Evolutionary conservation across 345 rosid species (phyloP).

Genomic region (Anacardium occidentale): DNA sequence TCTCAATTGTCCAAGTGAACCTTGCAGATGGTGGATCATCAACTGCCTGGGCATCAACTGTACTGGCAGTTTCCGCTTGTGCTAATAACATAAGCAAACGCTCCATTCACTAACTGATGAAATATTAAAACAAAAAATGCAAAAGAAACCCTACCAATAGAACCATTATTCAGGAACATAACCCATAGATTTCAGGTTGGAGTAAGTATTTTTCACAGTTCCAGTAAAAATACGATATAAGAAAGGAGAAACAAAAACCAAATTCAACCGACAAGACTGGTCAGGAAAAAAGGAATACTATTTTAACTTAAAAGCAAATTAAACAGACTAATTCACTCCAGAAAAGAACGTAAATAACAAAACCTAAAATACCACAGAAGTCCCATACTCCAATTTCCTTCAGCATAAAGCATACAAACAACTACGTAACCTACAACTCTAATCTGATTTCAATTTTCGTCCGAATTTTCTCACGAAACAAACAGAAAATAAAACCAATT

Average conservation of each 20-base stretch:
- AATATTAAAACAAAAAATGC: not conserved
- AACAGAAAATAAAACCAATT: not conserved
- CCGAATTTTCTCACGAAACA: not conserved
- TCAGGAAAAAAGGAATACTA: too few species aligned
- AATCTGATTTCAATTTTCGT: not conserved
- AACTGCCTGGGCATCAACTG: slow-evolving; percentile 42
- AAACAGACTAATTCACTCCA: too few species aligned
- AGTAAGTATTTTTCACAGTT: too few species aligned
- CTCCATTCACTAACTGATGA: not conserved
- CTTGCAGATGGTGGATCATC: slow-evolving; percentile 53
- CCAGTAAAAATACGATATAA: too few species aligned
- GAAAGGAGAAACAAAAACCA: too few species aligned
- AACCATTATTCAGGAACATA: too few species aligned
- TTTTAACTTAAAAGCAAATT: too few species aligned
- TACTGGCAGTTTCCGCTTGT: slow-evolving; percentile 44
- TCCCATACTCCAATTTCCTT: not conserved
- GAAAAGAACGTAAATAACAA: too few species aligned
- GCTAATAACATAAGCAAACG: slow-evolving; percentile 10
- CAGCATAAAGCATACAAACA: not conserved
- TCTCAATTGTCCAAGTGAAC: slow-evolving; percentile 58
- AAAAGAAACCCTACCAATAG: too few species aligned
- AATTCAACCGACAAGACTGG: too few species aligned
- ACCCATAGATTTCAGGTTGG: too few species aligned
- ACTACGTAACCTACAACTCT: not conserved
- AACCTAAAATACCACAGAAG: too few species aligned